Base-by-base conservation (phyloP, 2,329 filamentous ascomycete genomes). In the Trichoderma aggressivum region DNA sequence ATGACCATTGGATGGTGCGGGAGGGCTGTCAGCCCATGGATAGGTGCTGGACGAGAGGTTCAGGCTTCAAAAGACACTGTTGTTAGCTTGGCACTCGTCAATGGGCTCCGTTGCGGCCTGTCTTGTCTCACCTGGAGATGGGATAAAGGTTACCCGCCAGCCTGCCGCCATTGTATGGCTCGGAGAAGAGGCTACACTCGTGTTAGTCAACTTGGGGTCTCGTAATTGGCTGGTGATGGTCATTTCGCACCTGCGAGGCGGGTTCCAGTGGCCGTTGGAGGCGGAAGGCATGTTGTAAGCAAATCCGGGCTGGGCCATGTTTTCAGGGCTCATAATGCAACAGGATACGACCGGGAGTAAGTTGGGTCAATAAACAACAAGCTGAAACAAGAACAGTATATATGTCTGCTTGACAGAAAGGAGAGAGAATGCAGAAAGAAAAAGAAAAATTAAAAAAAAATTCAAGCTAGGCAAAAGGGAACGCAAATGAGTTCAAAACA, bases 171-270 rank as follows among this genome's bases (percentile, higher is more conserved):
- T 74, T 76, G 69, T 73, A 75, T 11, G 79, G 71, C 55, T 81
- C 79, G 63, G 73, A 72, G 72, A 79, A 79, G 61, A 78, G 77
- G 75, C 80, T 81, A 55, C 55, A 36, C 14, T 11, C 36, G 16
- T 34, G 56, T 59, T 32, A 18, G 75, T 76, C 62, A 73, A 53
- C 24, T 28, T 12, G 30, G 65, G 3, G 63, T 34, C 18, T 69
- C 63, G 28, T 60, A 26, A 11, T 32, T 53, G 47, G 62, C 47
- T 68, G 53, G 32, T 58, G 63, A 18, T 72, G 56, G 72, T 71
- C 61, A 75, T 72, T 78, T 80, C 85, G 83, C 84, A 88, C 86
- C 85, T 88, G 80, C 84, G 85, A 74, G 83, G 80, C 74, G 84
- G 78, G 74, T 83, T 82, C 86, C 86, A 87, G 71, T 84, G 82